Evolutionary conservation across 176 grass and related monocot genomes (phyloP).

Genomic region (Oryza glumipatula): DNA sequence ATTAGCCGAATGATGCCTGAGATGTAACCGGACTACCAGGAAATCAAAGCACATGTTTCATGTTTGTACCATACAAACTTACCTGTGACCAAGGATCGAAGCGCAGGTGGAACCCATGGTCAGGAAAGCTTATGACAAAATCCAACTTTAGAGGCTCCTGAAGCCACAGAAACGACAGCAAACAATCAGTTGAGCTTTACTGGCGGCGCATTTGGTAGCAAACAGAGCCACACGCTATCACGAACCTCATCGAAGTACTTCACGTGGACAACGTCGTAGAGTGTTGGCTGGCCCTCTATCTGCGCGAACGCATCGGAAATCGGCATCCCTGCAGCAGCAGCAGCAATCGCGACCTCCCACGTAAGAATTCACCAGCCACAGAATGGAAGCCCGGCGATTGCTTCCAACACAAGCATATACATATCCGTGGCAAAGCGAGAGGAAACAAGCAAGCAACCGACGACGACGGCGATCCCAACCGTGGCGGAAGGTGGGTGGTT

Average conservation of each 20-base stretch:
- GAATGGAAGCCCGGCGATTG: not conserved
- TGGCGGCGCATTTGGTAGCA: not conserved
- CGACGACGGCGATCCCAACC: not conserved
- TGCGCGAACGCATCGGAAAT: conserved; percentile 87
- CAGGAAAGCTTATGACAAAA: conserved; percentile 91
- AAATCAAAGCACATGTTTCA: not conserved
- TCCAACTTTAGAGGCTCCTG: conserved; percentile 94
- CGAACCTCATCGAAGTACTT: conserved; percentile 95
- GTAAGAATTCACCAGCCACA: conserved; percentile 23
- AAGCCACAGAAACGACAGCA: conserved; percentile 23
- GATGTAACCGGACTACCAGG: conserved; percentile 10
- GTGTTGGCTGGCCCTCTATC: conserved; percentile 83
- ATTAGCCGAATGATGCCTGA: not conserved
- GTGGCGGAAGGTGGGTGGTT: not conserved
- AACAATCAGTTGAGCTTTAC: conserved; percentile 4
- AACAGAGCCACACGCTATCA: conserved; percentile 18
- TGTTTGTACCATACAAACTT: not conserved
- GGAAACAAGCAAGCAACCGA: conserved; percentile 21
- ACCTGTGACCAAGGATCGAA: conserved; percentile 99
- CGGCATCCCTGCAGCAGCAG: conserved; percentile 77
- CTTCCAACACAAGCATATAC: conserved; percentile 13
- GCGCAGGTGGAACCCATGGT: conserved; percentile 94
- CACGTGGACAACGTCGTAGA: conserved; percentile 90
- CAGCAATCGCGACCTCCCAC: conserved; percentile 28
- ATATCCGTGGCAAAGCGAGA: not conserved